Base-by-base conservation (phyloP, 129 eudicot genomes). In the Escallonia rubra region DNA sequence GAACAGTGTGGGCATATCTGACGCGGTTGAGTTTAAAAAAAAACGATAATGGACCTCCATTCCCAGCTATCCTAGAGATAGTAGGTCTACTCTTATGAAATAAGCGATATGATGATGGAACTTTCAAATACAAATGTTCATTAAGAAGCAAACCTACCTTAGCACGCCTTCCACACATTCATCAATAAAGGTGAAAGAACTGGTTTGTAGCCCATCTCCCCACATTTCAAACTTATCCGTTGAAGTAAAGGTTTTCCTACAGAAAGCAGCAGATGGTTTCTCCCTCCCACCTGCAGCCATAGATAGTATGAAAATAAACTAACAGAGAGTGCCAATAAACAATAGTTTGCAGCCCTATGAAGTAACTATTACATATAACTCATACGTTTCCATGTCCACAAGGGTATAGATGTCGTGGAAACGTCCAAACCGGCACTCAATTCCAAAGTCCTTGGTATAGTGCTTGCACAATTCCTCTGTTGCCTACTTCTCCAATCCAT, bases 151-250 rank as follows among this genome's bases (percentile, higher is more conserved):
- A 51, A 72, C 55, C 67, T 75, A 94, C 99, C 99, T 87, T 7
- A 94, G 77, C 56, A 94, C 99, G 71, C 99, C 99, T 86, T 94
- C 97, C 57, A 94, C 99, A 58, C 99, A 94, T 72, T 94, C 99
- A 74, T 94, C 99, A 53, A 94, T 94, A 83, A 94, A 94, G 76
- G 99, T 94, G 78, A 94, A 94, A 58, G 99, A 94, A 15, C 99
- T 91, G 23, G 99, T 94, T 55, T 94, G 99, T 50, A 80, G 60
- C 48, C 99, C 99, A 74, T 94, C 99, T 52, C 99, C 99, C 99
- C 99, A 94, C 99, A 94, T 94, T 78, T 94, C 99, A 82, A 93
- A 94, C 80, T 80, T 94, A 73, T 94, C 97, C 6, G 84, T 77
- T 1, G 97, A 82, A 7, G 96, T 94, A 16, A 84, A 81, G 7